Conservation (phyloP, 2,329 filamentous ascomycete species). For the Ophiostoma tasmaniense region DNA sequence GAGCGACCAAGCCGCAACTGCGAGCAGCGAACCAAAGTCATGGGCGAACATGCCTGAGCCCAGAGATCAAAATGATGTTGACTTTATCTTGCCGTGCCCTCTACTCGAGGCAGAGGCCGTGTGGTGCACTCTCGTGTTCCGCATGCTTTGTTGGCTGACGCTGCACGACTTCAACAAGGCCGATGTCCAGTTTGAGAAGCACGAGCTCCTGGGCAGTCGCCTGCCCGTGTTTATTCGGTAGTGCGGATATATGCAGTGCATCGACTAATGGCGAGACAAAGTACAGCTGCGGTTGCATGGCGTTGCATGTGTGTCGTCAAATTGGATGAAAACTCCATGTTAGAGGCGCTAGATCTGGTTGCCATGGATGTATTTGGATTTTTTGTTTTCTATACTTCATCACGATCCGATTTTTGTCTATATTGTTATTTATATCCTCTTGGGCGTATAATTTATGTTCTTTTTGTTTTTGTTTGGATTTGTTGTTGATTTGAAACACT, state of each 20-base stretch:
- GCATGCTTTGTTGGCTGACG: constrained; percentile 51
- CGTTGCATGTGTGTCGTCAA: neutral
- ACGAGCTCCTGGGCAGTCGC: constrained; percentile 45
- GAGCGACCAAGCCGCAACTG: neutral
- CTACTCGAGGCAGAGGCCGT: constrained; percentile 29
- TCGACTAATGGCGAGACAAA: neutral
- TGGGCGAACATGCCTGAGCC: neutral
- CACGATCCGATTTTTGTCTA: neutral
- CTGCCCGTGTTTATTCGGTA: constrained; percentile 45
- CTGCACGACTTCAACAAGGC: constrained; percentile 49
- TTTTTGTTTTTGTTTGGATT: neutral
- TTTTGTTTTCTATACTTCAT: neutral
- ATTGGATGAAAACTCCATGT: neutral
- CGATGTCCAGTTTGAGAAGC: constrained; percentile 45
- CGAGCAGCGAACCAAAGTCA: neutral
- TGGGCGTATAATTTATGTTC: neutral
- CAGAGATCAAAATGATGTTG: neutral
- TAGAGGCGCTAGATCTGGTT: neutral
- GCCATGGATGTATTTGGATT: too few relatives aligned
- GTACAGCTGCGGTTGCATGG: neutral
- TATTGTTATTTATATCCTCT: neutral
- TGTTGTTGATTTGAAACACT: neutral
- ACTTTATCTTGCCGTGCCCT: neutral
- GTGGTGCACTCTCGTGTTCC: constrained; percentile 48
- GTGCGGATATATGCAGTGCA: neutral